Evolutionary conservation across 164 flowering plant genomes (phyloP), one percentile per base, ranked within the genome.

Genomic region (Echeveria elegans): DNA sequence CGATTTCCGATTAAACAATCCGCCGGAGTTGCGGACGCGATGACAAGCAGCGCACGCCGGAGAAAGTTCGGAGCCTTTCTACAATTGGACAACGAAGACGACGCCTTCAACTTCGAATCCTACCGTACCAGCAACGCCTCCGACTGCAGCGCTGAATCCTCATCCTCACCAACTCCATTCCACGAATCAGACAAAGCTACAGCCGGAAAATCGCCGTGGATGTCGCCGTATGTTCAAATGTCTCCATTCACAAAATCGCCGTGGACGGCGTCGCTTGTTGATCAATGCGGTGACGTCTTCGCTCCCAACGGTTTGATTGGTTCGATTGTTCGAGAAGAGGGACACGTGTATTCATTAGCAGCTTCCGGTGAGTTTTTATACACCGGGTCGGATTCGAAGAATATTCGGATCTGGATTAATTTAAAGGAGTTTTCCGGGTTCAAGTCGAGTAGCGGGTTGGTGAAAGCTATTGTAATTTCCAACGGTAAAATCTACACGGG

Each of bases 311-410:
- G 86, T 0, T 76, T 85, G 1, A 74, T 85, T 23, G 82, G 86
- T 18, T 82, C 89, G 10, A 69, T 85, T 1, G 78, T 81, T 4
- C 79, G 89, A 0, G 83, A 82, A 68, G 85, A 85, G 67, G 89
- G 89, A 8, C 87, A 85, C 66, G 69, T 85, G 0, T 85, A 85
- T 63, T 85, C 89, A 0, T 50, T 85, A 16, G 89, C 89, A 0
- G 77, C 80, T 4, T 28, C 77, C 7, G 81, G 82, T 0, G 81
- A 82, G 30, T 48, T 85, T 30, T 67, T 85, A 0, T 85, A 79
- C 72, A 83, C 87, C 0, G 89, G 89, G 1, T 83, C 87, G 1
- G 87, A 83, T 24, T 79, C 82, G 67, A 83, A 81, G 73, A 85
- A 83, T 61, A 78, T 85, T 2, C 77, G 84, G 0, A 85, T 85